These are phyloP conservation scores for Phalaenopsis hybrid DNA, from an alignment of 116 monocot genomes.

Conservation along the genomic window DNA sequence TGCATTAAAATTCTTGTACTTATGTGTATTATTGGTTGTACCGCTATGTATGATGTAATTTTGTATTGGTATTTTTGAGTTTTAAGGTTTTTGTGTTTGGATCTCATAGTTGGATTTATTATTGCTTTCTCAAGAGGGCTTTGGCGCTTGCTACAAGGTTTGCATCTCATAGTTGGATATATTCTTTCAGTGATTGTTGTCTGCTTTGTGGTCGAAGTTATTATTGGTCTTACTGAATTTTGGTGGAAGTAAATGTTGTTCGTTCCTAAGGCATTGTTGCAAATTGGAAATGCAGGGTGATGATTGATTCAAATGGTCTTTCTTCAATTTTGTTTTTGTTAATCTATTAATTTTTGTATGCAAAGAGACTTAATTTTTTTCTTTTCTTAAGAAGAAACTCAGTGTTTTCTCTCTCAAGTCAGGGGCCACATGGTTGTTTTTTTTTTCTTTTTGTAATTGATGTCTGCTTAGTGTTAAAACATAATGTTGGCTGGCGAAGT, in stretches of 20 bases:
- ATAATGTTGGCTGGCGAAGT: neutral
- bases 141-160: slow-evolving; percentile 53
- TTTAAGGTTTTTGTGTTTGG: slow-evolving; percentile 3
- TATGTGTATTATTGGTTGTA: neutral
- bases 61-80: neutral
- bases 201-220: neutral
- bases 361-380: neutral
- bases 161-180: neutral
- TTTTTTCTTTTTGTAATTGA: too few relatives aligned
- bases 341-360: neutral
- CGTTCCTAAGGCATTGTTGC: too few relatives aligned
- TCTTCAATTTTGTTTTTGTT: neutral
- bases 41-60: neutral
- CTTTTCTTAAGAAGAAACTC: neutral
- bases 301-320: neutral
- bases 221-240: neutral
- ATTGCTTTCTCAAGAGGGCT: slow-evolving; percentile 41
- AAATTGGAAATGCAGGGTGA: neutral
- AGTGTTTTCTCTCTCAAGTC: neutral
- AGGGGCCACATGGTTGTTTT: too few relatives aligned
- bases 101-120: slow-evolving; percentile 12
- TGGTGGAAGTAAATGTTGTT: neutral
- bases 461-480: too few relatives aligned
- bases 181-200: neutral
- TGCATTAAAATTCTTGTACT: neutral